These are phyloP conservation scores for Linum tenue DNA, from an alignment of 345 rosid genomes.

Conservation along the genomic window DNA sequence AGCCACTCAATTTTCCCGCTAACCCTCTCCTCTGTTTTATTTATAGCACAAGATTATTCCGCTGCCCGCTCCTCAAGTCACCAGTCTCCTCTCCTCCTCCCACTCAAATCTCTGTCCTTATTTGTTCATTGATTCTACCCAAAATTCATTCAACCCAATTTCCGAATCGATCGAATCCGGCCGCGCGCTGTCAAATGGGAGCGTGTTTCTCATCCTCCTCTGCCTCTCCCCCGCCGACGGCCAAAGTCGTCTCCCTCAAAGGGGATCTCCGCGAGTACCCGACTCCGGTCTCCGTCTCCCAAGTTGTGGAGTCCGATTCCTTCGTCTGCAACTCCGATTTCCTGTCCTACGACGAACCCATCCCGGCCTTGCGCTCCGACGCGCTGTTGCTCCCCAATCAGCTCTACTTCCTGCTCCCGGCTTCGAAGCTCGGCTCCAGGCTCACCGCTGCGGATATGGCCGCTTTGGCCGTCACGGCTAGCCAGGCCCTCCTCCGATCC, in stretches of 20 bases:
- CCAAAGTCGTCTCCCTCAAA: constrained; percentile 49
- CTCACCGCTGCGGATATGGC: constrained; percentile 83
- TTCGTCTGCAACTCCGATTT: constrained; percentile 62
- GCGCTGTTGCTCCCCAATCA: constrained; percentile 36
- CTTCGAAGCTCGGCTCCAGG: constrained; percentile 50
- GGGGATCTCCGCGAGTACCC: constrained; percentile 57
- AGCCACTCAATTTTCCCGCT: too few relatives aligned
- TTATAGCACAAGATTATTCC: too few relatives aligned
- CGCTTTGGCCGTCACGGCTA: constrained; percentile 83
- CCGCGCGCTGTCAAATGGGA: constrained; percentile 44
- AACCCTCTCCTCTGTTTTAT: too few relatives aligned
- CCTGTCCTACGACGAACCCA: constrained; percentile 48
- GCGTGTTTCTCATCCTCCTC: constrained; percentile 38
- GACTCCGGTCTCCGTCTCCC: constrained; percentile 44
- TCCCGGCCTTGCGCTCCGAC: constrained; percentile 38
- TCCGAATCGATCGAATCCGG: too few relatives aligned
- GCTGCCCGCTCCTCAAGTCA: too few relatives aligned
- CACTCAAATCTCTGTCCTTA: too few relatives aligned
- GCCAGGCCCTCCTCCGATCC: constrained; percentile 45
- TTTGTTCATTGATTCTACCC: too few relatives aligned
- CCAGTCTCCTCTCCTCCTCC: too few relatives aligned
- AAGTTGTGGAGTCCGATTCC: constrained; percentile 39
- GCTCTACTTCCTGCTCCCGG: constrained; percentile 63
- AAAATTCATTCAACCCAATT: too few relatives aligned
- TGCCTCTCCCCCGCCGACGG: constrained; percentile 22